Base-by-base conservation (phyloP, 148 eudicot species). In the Rhododendron ovatum region DNA sequence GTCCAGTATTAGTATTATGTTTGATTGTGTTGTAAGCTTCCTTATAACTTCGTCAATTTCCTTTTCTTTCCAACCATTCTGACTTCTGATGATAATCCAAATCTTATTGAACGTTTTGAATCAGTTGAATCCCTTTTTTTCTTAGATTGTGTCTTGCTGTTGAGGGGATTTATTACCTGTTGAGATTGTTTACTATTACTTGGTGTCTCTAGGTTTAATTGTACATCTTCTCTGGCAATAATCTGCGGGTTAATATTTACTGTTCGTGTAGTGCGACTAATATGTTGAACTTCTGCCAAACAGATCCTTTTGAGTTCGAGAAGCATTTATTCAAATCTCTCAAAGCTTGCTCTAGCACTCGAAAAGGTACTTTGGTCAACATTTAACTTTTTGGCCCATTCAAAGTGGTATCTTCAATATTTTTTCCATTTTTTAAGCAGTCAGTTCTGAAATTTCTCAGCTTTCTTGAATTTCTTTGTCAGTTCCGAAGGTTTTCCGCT, bases 281-380 rank as follows among this genome's bases (percentile, higher is more conserved):
- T 30, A 82, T 71, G 28, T 80, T 12, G 47, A 73, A 45, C 67
- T 83, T 86, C 55, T 82, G 28, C 81, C 33, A 41, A 82, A 71
- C 92, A 96, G 98, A 93, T 96, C 87, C 87, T 94, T 78, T 90
- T 96, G 84, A 84, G 87, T 87, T 93, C 95, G 8, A 90, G 89
- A 88, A 88, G 85, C 85, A 94, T 94, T 86, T 96, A 96, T 83
- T 93, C 96, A 41, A 95, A 93, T 82, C 91, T 94, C 41, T 93
- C 95, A 75, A 96, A 93, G 91, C 95, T 96, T 87, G 94, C 94
- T 73, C 89, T 94, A 86, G 98, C 98, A 63, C 88, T 96, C 59
- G 98, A 96, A 82, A 96, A 94, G 98, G 98, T 96, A 90, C 77
- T 80, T 53, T 73, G 67, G 71, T 57, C 50, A 37, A 20, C 8